Conservation (phyloP, 2,329 filamentous ascomycete genomes). For the Aspergillus nomiae region DNA sequence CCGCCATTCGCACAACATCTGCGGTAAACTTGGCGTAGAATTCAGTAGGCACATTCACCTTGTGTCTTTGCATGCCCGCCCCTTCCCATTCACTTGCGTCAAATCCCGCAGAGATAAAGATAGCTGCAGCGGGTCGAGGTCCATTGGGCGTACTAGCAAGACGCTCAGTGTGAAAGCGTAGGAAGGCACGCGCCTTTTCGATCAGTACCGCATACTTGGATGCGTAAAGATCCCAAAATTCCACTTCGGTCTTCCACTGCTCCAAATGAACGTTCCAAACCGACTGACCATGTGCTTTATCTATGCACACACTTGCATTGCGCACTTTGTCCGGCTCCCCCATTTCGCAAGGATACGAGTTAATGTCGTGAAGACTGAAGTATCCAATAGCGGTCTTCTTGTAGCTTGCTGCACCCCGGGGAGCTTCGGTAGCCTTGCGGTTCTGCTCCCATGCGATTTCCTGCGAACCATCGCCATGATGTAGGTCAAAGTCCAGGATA, state of each 20-base stretch:
- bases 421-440: conserved; percentile 61
- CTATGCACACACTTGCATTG: conserved; percentile 90
- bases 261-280: conserved; percentile 97
- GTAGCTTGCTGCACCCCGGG: conserved; percentile 72
- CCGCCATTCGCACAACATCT: conserved; percentile 79
- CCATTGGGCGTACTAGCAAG: conserved; percentile 60
- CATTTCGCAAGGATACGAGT: conserved; percentile 93
- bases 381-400: conserved; percentile 91
- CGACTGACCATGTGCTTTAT: conserved; percentile 89
- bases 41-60: conserved; percentile 92
- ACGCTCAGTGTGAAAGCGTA: conserved; percentile 71
- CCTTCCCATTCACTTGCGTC: conserved; percentile 96
- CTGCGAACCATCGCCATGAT: conserved; percentile 95
- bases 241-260: conserved; percentile 75
- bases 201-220: conserved; percentile 74
- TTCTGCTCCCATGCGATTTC: conserved; percentile 92
- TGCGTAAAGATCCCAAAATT: conserved; percentile 90
- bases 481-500: conserved; percentile 88
- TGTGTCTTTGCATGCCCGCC: conserved; percentile 90
- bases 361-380: conserved; percentile 96
- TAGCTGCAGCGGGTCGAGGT: conserved; percentile 73
- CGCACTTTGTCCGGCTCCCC: conserved; percentile 93
- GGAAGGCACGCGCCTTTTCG: conserved; percentile 76
- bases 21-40: conserved; percentile 92
- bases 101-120: conserved; percentile 95